Evolutionary conservation across 768 basidiomycete genomes (phyloP), one percentile per base, ranked within the genome.

Genomic region (Strobilomyces echinocephalus): DNA sequence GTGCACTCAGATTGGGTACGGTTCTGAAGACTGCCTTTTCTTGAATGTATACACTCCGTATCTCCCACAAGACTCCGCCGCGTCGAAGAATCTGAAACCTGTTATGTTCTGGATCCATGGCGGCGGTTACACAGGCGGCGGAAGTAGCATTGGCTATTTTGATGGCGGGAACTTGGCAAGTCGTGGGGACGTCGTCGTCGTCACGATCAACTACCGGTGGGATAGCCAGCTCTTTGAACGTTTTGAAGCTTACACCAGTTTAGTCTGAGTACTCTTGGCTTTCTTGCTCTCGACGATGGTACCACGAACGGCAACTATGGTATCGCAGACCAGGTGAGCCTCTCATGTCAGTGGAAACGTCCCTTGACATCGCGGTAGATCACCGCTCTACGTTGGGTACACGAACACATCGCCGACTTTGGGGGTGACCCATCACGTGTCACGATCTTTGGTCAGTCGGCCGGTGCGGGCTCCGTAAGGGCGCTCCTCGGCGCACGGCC

Each of bases 391-490:
- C 62, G 73, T 40, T 74, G 78, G 77, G 77, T 83, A 0, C 74
- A 78, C 26, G 63, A 73, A 34, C 73, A 84, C 63, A 82, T 84
- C 54, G 63, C 67, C 1, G 71, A 74, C n/a, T 84, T 84, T 56
- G 81, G 81, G 35, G 82, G 83, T 0, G 82, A 83, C 65, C 76
- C 77, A 2, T 62, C 64, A 9, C 72, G 72, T 1, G 74, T 85
- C 44, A 80, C 79, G 4, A 76, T 83, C 21, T 74, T 75, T 54
- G 82, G 82, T 2, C 75, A 84, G 61, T 79, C 76, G 7, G 80
- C 80, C 12, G 81, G 80, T 28, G 79, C 75, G 10, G 73, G 70
- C 35, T 72, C 76, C 7, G 75, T 78, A 0, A 69, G 74, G 18
- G 69, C 71, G 1, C 60, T 74, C 0, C 67, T 76, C 31, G 70